phyloP scores from a whole-genome alignment of 768 basidiomycete genomes.

The Termitomyces bulborhizus region DNA sequence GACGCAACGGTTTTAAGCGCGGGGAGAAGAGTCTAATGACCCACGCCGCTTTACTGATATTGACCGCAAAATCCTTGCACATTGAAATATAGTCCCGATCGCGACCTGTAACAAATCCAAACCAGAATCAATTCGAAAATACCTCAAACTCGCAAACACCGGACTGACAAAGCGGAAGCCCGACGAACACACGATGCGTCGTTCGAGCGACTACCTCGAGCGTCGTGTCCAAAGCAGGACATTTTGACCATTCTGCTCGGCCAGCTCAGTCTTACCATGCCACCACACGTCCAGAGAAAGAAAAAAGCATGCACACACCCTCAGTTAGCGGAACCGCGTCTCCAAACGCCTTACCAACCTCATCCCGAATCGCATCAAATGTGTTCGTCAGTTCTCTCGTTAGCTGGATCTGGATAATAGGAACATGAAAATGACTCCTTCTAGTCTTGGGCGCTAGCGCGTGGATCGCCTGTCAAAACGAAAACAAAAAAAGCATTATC shows the following conservation, averaged over 20 bases:
- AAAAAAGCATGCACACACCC: background rate
- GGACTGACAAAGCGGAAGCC: slow-evolving; percentile 19
- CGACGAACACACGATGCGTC: slow-evolving; percentile 20
- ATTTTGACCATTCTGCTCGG: slow-evolving; percentile 1
- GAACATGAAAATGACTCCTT: slow-evolving; percentile 14
- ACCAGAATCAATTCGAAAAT: background rate
- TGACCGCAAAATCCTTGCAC: slow-evolving; percentile 13
- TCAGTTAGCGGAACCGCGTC: background rate
- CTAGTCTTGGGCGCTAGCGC: slow-evolving; percentile 9
- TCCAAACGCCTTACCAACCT: slow-evolving; percentile 2
- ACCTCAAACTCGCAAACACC: background rate
- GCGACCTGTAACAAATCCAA: slow-evolving; percentile 12
- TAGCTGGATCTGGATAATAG: slow-evolving; percentile 13
- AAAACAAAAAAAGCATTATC: too few relatives aligned
- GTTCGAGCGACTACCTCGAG: slow-evolving; percentile 19
- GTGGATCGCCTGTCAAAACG: slow-evolving; percentile 7
- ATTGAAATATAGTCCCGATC: slow-evolving; percentile 15
- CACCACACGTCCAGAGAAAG: too few relatives aligned
- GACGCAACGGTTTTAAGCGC: slow-evolving; percentile 19
- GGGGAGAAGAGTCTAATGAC: slow-evolving; percentile 20
- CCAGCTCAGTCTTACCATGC: too few relatives aligned
- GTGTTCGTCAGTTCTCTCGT: slow-evolving; percentile 8
- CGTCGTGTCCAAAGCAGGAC: slow-evolving; percentile 5
- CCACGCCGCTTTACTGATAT: slow-evolving; percentile 14
- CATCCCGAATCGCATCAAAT: slow-evolving; percentile 7